These are phyloP conservation scores for Clitopilus passeckerianus DNA, from an alignment of 768 basidiomycete genomes.

Conservation along the genomic window DNA sequence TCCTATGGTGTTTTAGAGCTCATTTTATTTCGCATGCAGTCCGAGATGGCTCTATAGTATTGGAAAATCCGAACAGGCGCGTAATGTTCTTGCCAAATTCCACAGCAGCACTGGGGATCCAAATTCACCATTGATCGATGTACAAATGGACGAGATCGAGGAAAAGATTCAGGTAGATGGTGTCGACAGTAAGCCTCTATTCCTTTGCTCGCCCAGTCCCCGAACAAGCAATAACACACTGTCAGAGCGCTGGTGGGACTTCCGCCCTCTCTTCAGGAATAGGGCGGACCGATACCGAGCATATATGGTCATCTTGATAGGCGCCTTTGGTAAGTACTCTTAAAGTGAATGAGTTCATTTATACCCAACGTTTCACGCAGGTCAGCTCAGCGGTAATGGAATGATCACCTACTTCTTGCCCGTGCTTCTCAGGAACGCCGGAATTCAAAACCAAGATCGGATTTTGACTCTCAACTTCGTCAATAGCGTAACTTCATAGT, in stretches of 20 bases:
- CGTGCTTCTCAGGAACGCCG: constrained; percentile 40
- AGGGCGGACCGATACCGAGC: constrained; percentile 40
- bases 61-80: constrained; percentile 37
- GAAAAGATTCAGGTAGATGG: constrained; percentile 45
- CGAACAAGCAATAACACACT: neutral
- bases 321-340: constrained; percentile 17
- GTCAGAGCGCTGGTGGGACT: constrained; percentile 50
- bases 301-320: constrained; percentile 44
- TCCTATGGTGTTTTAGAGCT: neutral
- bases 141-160: constrained; percentile 50
- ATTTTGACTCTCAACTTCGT: constrained; percentile 44
- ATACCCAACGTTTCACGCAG: constrained; percentile 13
- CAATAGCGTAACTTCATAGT: constrained; percentile 47
- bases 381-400: constrained; percentile 45
- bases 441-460: constrained; percentile 35
- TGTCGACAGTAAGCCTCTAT: constrained; percentile 30
- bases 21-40: constrained; percentile 14
- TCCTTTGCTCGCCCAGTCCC: neutral
- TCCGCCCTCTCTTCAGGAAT: constrained; percentile 43
- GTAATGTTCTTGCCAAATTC: constrained; percentile 38
- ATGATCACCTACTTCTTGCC: constrained; percentile 47
- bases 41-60: constrained; percentile 50
- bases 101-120: constrained; percentile 41
- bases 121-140: constrained; percentile 43
- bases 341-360: constrained; percentile 2